Conservation (phyloP, 2,329 filamentous ascomycete genomes). For the Venturia asperata region DNA sequence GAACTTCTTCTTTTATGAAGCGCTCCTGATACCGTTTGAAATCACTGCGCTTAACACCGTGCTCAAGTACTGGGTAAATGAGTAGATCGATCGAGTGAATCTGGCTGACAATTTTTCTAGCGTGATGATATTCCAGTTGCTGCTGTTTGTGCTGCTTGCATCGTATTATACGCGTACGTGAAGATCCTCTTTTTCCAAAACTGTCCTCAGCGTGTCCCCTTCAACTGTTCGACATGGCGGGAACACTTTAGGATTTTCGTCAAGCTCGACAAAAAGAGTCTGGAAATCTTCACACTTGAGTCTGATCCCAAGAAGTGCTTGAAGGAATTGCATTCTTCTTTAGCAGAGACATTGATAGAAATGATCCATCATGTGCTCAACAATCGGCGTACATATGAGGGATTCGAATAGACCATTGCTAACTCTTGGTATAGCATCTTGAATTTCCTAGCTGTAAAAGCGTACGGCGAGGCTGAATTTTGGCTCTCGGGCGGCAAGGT, state of each 20-base stretch:
- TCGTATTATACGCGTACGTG: constrained; percentile 19
- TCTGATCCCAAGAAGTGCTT: background rate
- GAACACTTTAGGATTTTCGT: background rate
- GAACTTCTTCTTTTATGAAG: constrained; percentile 48
- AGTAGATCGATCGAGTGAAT: background rate
- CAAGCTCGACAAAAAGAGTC: too few species aligned
- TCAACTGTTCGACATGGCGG: background rate
- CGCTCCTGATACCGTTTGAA: constrained; percentile 46
- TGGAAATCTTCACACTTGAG: too few species aligned
- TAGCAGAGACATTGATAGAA: too few species aligned
- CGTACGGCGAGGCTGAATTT: constrained; percentile 43
- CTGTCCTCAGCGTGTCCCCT: background rate
- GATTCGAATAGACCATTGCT: background rate
- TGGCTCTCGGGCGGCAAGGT: constrained; percentile 41
- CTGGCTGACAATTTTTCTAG: background rate
- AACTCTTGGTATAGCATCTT: constrained; percentile 24
- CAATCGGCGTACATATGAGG: background rate
- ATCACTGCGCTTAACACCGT: constrained; percentile 46
- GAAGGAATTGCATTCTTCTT: too few species aligned
- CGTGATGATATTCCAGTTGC: constrained; percentile 38
- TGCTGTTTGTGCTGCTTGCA: constrained; percentile 32
- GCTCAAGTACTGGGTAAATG: constrained; percentile 41
- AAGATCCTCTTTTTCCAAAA: background rate
- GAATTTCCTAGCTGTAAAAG: constrained; percentile 38
- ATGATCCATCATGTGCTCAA: too few species aligned